Conservation (phyloP, 2,329 filamentous ascomycete genomes). For the Pleurostoma richardsiae region DNA sequence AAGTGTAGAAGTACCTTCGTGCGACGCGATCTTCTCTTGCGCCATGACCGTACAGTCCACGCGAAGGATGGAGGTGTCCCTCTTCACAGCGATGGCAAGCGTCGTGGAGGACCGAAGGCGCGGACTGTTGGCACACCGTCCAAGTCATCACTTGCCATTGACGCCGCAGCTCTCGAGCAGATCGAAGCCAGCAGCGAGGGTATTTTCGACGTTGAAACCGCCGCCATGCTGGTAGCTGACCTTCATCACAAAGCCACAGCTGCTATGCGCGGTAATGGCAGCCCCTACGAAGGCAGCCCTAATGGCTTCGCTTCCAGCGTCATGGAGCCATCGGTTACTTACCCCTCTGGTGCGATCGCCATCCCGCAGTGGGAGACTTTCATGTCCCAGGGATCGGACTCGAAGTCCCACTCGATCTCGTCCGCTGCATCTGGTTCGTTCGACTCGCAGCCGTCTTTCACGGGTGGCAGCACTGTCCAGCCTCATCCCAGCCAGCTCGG, state of each 20-base stretch:
- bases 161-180: slow-evolving; percentile 83
- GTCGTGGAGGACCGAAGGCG: slow-evolving; percentile 68
- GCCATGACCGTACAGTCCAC: slow-evolving; percentile 97
- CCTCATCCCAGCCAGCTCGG: slow-evolving; percentile 60
- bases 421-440: slow-evolving; percentile 62
- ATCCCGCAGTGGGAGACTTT: slow-evolving; percentile 89
- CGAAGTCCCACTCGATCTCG: slow-evolving; percentile 70
- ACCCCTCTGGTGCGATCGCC: slow-evolving; percentile 72
- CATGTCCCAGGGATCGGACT: slow-evolving; percentile 65
- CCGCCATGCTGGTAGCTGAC: slow-evolving; percentile 97
- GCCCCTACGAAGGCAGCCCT: slow-evolving; percentile 50
- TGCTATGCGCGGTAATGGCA: slow-evolving; percentile 56
- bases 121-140: slow-evolving; percentile 59
- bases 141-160: slow-evolving; percentile 75
- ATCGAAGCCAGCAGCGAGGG: slow-evolving; percentile 87
- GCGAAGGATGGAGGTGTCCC: slow-evolving; percentile 95
- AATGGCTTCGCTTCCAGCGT: slow-evolving; percentile 64
- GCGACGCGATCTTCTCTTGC: slow-evolving; percentile 88
- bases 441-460: slow-evolving; percentile 62
- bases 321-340: slow-evolving; percentile 74
- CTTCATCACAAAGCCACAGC: slow-evolving; percentile 90
- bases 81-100: slow-evolving; percentile 90
- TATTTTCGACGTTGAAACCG: slow-evolving; percentile 93
- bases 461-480: slow-evolving; percentile 50
- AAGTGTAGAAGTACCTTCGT: slow-evolving; percentile 99